Percentiles rank a stretch among this genome's conserved stretches.
Conservation (phyloP, 2,329 filamentous ascomycete genomes). For the Rugonectria rugulosa region DNA sequence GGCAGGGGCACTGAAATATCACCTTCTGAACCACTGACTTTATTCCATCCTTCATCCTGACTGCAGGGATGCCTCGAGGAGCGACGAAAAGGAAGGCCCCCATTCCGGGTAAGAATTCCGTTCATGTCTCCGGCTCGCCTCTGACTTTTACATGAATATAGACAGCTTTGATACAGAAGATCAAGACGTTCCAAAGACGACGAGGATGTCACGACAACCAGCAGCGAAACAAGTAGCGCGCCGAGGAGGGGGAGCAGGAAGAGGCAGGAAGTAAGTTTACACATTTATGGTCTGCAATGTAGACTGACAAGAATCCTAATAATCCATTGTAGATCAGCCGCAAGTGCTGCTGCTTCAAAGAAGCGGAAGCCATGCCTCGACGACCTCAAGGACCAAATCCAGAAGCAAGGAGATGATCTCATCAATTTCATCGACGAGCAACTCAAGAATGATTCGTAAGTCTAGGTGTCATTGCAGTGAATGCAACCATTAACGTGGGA, state of each 20-base stretch:
- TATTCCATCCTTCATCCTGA: not conserved
- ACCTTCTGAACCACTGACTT: not conserved
- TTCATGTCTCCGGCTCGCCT: not conserved
- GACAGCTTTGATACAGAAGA: constrained; percentile 24
- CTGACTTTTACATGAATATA: constrained; percentile 15
- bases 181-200: constrained; percentile 24
- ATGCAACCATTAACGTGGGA: not conserved
- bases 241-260: not conserved
- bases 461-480: not conserved
- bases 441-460: constrained; percentile 23
- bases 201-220: constrained; percentile 19
- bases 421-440: constrained; percentile 32
- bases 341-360: constrained; percentile 3
- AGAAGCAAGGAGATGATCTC: constrained; percentile 31
- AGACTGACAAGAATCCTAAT: not conserved
- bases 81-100: constrained; percentile 39
- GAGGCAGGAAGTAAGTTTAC: not conserved
- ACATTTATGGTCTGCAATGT: too few relatives aligned
- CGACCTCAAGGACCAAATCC: constrained; percentile 34
- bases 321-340: constrained; percentile 1
- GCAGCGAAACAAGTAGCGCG: constrained; percentile 1
- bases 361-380: constrained; percentile 20
- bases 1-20: not conserved
- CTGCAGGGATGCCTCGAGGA: constrained; percentile 35
- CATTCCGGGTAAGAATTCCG: constrained; percentile 26